Conservation (phyloP, 495 filamentous ascomycete species). For the Penicillium diatomitis region DNA sequence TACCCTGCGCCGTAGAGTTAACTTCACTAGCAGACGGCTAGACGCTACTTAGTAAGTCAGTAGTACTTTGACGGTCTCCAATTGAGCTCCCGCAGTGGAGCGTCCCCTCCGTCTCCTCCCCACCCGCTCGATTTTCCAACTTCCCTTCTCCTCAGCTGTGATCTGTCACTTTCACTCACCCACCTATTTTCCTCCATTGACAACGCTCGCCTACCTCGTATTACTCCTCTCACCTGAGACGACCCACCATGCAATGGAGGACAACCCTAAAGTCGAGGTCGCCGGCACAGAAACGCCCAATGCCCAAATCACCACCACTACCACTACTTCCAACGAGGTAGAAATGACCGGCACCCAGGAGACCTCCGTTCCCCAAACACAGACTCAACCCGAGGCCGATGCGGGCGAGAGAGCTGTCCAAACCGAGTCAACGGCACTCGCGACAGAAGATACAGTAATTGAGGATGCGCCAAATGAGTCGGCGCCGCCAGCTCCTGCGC, state of each 20-base stretch:
- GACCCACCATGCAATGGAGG: constrained; percentile 8
- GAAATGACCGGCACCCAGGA: constrained; percentile 15
- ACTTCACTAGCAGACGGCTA: no score
- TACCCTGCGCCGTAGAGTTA: no score
- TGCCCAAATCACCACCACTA: neutral
- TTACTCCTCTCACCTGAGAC: no score
- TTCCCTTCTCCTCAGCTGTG: neutral
- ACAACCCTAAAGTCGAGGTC: constrained; percentile 19
- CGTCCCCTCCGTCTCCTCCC: no score
- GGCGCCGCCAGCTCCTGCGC: constrained; percentile 9
- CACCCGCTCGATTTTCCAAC: neutral
- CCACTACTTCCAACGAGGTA: constrained; percentile 10
- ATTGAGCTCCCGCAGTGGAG: no score
- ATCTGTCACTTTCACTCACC: neutral
- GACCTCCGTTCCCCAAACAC: neutral
- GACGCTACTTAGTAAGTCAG: no score
- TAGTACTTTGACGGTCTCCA: no score
- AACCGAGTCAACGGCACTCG: neutral
- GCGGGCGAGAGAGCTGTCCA: neutral
- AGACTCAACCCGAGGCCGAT: neutral
- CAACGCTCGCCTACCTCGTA: neutral
- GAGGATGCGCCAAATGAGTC: constrained; percentile 15
- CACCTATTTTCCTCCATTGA: neutral
- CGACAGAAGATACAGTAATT: constrained; percentile 12
- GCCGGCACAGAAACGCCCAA: constrained; percentile 4